Conservation (phyloP, 345 rosid species). For the Barbarea vulgaris region DNA sequence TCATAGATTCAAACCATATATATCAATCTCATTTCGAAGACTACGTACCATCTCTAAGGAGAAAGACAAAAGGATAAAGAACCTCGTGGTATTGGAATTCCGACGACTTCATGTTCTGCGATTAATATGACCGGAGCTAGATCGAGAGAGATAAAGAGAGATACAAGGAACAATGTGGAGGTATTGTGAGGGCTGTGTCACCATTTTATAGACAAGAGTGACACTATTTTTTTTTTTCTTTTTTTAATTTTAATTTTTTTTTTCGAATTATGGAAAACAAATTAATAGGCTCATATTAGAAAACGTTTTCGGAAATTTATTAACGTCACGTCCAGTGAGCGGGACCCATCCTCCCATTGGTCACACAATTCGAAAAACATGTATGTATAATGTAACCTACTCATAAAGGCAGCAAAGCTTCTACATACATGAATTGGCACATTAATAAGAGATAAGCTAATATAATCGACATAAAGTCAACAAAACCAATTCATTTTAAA, state of each 20-base stretch:
- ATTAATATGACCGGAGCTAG: neutral
- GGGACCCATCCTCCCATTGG: neutral
- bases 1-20: neutral
- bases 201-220: constrained; percentile 23
- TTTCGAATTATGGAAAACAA: neutral
- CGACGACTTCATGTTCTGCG: constrained; percentile 24
- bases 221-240: neutral
- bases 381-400: neutral
- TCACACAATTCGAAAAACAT: neutral
- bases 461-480: neutral
- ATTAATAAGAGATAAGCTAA: neutral
- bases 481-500: neutral
- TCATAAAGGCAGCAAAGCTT: neutral
- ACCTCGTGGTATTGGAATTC: constrained; percentile 38
- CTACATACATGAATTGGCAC: neutral
- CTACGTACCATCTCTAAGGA: neutral
- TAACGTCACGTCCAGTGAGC: constrained; percentile 23
- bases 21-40: neutral
- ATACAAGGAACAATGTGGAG: neutral
- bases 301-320: neutral
- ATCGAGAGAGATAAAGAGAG: neutral
- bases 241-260: neutral
- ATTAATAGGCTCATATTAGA: neutral
- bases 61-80: neutral
- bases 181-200: neutral